Conservation (phyloP, 352 stramenopile genomes). For the Phytophthora tubulina region DNA sequence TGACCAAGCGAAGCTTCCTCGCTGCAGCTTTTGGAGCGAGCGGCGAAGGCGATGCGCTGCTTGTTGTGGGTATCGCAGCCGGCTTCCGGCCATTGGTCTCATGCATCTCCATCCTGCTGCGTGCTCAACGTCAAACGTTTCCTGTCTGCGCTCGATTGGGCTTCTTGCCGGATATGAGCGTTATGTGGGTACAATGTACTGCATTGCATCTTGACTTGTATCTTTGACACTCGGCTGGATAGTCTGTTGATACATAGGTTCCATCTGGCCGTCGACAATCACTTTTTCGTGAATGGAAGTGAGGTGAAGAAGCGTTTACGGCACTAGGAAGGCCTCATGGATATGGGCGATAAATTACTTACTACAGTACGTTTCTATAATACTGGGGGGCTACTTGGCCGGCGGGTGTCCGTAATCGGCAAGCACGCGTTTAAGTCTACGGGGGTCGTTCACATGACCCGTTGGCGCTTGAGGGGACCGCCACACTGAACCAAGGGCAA, state of each 20-base stretch:
- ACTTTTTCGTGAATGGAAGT: not conserved
- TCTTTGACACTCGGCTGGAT: slow-evolving; percentile 12
- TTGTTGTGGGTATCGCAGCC: not conserved
- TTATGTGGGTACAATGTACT: not conserved
- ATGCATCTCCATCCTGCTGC: not conserved
- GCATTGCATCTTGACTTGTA: not conserved
- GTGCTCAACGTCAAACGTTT: no score
- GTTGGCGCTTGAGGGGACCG: slow-evolving; percentile 36
- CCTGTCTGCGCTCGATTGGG: no score
- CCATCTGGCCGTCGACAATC: not conserved
- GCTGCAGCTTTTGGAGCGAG: not conserved
- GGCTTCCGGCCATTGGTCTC: not conserved
- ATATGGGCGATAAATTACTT: slow-evolving; percentile 35
- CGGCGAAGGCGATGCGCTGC: not conserved
- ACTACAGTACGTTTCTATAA: not conserved
- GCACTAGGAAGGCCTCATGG: slow-evolving; percentile 21
- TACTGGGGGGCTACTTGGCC: slow-evolving; percentile 8
- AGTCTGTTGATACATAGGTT: slow-evolving; percentile 21
- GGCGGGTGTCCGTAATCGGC: slow-evolving; percentile 13
- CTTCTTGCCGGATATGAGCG: not conserved
- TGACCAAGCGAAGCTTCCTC: slow-evolving; percentile 15
- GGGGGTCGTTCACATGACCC: slow-evolving; percentile 41
- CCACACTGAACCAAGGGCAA: slow-evolving; percentile 20
- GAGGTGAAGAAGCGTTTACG: slow-evolving; percentile 21
- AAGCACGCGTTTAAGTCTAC: slow-evolving; percentile 16